Evolutionary conservation across 805 yeast species (phyloP), one percentile per base, ranked within the genome.

Genomic region (Starmera dryadoides): DNA sequence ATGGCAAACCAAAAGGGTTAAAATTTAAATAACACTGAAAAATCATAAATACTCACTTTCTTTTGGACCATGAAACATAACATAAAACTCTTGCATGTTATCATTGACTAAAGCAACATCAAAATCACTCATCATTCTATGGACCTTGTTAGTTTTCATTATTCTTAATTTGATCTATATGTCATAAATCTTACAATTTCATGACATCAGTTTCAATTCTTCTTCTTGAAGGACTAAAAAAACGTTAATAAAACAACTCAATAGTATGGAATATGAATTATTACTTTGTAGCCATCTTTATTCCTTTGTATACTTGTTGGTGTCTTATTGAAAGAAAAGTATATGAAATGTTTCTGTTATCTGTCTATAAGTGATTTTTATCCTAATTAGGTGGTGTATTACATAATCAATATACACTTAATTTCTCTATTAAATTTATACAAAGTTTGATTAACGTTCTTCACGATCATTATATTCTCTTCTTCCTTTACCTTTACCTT

Each of bases 121-220:
- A 58, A 81, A 91, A 61, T 86, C 89, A 63, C 95, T 85, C 95
- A 87, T 88, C 63, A 91, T 59, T 30, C 81, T 75, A 5, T 12
- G 7, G 10, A 25, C 12, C 8, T 19, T 37, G 48, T 47, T 42
- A 44, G 48, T 44, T 19, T 19, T 15, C 9, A 7, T 21, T n/a
- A n/a, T n/a, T n/a, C n/a, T 10, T 10, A 10, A 29, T 29, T 11
- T 11, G 17, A 29, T 14, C 16, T 16, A 20, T 36, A n/a, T n/a
- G n/a, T n/a, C n/a, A n/a, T n/a, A n/a, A n/a, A n/a, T 71, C 82
- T 56, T 61, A 84, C 75, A 91, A 70, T 60, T 89, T 93, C 96
- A 86, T 88, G 35, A 91, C 97, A 60, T 91, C 98, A 22, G 93
- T 86, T 56, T 89, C 96, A 48, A 93, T 89, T 47, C 71, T 56